A percentile compares a stretch with the other conserved stretches of the same genome.
Conservation (phyloP, 202 grass and related monocot species). For the Digitaria exilis region DNA sequence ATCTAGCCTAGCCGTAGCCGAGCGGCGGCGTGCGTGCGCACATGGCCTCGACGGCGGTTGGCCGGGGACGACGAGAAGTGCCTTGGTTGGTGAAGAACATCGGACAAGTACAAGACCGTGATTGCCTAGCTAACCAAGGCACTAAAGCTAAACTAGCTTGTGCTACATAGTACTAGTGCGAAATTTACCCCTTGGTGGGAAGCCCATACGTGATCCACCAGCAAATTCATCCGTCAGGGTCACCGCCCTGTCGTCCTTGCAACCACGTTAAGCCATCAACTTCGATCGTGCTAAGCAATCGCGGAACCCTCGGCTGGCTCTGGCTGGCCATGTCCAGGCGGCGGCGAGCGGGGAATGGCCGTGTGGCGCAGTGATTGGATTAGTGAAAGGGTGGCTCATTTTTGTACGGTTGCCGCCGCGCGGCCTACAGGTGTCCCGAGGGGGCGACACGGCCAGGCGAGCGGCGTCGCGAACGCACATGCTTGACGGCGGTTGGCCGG, state of each 20-base stretch:
- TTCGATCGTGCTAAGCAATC: too few relatives aligned
- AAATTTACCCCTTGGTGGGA: not conserved
- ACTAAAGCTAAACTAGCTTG: too few relatives aligned
- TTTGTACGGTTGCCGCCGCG: not conserved
- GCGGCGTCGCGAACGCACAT: not conserved
- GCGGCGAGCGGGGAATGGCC: not conserved
- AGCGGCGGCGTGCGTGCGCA: not conserved
- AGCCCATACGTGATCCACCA: not conserved
- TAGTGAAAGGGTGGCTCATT: not conserved
- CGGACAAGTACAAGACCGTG: too few relatives aligned
- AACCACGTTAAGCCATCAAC: too few relatives aligned
- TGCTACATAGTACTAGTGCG: not conserved
- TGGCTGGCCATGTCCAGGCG: not conserved
- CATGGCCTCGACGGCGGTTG: too few relatives aligned
- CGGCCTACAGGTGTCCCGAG: not conserved
- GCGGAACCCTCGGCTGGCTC: not conserved
- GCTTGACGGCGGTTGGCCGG: constrained; percentile 35
- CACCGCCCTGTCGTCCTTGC: not conserved
- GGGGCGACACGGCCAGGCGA: not conserved
- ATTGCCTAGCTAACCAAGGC: too few relatives aligned
- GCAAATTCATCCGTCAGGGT: not conserved
- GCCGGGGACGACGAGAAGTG: too few relatives aligned
- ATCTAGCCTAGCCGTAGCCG: too few relatives aligned
- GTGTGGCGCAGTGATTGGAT: not conserved
- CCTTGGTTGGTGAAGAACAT: too few relatives aligned